Conservation (phyloP, 805 yeast species). For the Candida ascalaphidarum region DNA sequence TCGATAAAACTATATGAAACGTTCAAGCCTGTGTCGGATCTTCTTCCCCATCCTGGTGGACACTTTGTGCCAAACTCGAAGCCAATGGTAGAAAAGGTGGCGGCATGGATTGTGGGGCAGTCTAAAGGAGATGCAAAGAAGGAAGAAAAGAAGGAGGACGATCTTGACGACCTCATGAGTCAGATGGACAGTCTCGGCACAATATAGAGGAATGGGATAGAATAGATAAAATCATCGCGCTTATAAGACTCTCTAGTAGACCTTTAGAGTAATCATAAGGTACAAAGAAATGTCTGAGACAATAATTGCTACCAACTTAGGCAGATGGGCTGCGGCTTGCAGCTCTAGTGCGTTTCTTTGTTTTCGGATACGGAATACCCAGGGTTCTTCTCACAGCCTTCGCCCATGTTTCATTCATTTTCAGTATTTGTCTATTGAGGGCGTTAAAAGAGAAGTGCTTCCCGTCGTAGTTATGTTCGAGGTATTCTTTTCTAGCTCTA, state of each 20-base stretch:
- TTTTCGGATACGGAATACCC: too few relatives aligned
- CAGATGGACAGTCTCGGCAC: slow-evolving; percentile 29
- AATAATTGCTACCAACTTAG: too few relatives aligned
- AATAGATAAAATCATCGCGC: background rate
- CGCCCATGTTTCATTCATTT: too few relatives aligned
- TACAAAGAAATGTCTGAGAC: background rate
- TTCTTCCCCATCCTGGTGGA: slow-evolving; percentile 89
- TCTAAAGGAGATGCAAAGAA: slow-evolving; percentile 6
- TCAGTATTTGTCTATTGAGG: too few relatives aligned
- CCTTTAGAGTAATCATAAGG: background rate
- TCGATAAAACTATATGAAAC: slow-evolving; percentile 46
- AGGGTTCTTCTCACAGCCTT: too few relatives aligned
- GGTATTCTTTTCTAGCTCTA: too few relatives aligned
- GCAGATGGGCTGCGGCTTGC: too few relatives aligned
- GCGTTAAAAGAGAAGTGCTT: too few relatives aligned
- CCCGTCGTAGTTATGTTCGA: too few relatives aligned
- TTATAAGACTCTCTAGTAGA: slow-evolving; percentile 1
- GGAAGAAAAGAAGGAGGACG: slow-evolving; percentile 13
- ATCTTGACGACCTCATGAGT: slow-evolving; percentile 23
- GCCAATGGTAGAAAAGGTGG: slow-evolving; percentile 28
- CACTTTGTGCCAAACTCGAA: slow-evolving; percentile 92
- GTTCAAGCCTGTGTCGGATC: slow-evolving; percentile 37
- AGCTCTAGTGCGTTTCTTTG: too few relatives aligned
- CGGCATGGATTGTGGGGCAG: slow-evolving; percentile 27
- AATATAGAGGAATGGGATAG: slow-evolving; percentile 1